Conservation (phyloP, 768 basidiomycete species). For the Boletus speciosus region DNA sequence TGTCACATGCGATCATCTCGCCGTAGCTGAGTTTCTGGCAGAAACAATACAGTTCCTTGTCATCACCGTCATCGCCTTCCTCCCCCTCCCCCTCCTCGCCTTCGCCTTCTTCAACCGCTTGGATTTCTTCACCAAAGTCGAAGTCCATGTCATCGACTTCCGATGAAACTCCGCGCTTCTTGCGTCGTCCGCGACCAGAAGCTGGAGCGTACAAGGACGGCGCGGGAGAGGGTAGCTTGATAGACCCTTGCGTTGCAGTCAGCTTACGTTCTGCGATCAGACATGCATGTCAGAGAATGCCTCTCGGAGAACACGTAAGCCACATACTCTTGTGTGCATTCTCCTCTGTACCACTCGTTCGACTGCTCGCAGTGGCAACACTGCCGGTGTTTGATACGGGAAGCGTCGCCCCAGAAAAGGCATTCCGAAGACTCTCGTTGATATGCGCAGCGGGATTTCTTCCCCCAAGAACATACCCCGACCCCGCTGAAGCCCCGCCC, state of each 20-base stretch:
- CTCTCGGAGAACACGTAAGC: neutral
- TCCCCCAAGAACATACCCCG: constrained; percentile 33
- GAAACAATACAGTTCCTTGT: constrained; percentile 59
- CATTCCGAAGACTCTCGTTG: constrained; percentile 38
- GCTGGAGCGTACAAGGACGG: constrained; percentile 29
- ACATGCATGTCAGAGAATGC: constrained; percentile 2
- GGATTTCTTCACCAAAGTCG: constrained; percentile 32
- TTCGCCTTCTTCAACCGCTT: constrained; percentile 29
- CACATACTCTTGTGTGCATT: constrained; percentile 29
- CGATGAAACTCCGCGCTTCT: constrained; percentile 35
- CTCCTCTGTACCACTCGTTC: constrained; percentile 23
- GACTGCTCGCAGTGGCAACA: constrained; percentile 5
- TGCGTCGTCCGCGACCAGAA: constrained; percentile 32
- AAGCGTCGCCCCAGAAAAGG: constrained; percentile 28
- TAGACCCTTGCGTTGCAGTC: constrained; percentile 28
- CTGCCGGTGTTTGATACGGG: constrained; percentile 14
- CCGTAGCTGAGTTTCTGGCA: constrained; percentile 63
- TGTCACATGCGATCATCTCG: constrained; percentile 67
- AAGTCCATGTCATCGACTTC: constrained; percentile 34
- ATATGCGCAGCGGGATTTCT: constrained; percentile 40
- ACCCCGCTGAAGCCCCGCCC: constrained; percentile 11
- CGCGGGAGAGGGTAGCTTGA: constrained; percentile 34
- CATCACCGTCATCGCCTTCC: constrained; percentile 50
- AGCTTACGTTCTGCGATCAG: constrained; percentile 28
- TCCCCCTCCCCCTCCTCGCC: constrained; percentile 39